Percentiles rank a stretch among this genome's conserved stretches.
phyloP scores from a whole-genome alignment of 2,329 filamentous ascomycete genomes.

The Talaromyces sp. region DNA sequence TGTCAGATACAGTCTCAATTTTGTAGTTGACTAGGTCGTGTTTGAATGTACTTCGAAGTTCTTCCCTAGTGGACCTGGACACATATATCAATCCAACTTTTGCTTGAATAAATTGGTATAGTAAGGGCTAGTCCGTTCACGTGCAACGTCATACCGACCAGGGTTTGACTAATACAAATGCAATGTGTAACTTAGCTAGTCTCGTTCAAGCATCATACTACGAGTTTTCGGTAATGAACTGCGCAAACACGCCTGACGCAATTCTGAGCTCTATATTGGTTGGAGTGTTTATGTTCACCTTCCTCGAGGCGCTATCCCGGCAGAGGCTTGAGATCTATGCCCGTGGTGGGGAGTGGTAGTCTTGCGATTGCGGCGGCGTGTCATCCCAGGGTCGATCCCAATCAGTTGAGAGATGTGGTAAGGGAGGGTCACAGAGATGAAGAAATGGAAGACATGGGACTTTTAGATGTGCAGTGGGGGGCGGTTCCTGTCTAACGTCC shows the following conservation, averaged over 20 bases:
- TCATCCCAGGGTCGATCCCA: neutral
- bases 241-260: neutral
- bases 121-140: neutral
- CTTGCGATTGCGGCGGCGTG: neutral
- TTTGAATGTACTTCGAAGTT: neutral
- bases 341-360: neutral
- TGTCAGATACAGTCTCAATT: neutral
- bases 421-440: neutral
- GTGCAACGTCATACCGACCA: neutral
- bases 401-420: neutral
- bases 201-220: neutral
- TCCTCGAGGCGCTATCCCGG: neutral
- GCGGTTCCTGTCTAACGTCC: neutral
- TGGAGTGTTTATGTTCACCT: neutral
- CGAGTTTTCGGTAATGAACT: neutral
- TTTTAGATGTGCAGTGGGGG: neutral
- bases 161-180: neutral
- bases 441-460: neutral
- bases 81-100: neutral
- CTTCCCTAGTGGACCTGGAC: neutral
- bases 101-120: too few species aligned
- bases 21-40: neutral
- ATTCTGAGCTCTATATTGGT: neutral
- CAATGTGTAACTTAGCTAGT: neutral
- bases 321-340: neutral